Base-by-base conservation (phyloP, 2,329 filamentous ascomycete species). In the Curvularia hawaiiensis region DNA sequence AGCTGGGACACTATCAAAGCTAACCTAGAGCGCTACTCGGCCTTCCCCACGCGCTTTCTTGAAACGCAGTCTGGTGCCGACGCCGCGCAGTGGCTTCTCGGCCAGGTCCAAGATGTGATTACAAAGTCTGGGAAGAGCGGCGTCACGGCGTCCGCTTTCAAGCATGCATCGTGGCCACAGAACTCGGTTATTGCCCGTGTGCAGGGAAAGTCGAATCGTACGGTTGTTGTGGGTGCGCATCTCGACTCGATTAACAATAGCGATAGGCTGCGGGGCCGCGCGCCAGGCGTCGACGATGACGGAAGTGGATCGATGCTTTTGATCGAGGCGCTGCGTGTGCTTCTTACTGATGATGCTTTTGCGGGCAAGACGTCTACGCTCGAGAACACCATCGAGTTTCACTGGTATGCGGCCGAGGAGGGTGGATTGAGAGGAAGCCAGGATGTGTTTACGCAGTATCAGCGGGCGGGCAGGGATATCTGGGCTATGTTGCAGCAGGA, bases 401-500 rank as follows among this genome's bases (percentile, higher is more conserved):
- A 97, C 78, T 97, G 92, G 92, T 96, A 96, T 79, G 90, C 88
- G 47, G 92, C 91, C 16, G 92, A 96, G 75, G 92, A 96, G 77
- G 91, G 88, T 51, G 92, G 92, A 30, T 82, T 97, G 46, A 84
- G 96, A 4, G 92, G 92, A 52, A 92, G 89, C 70, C 91, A 96
- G 75, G 93, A 90, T 55, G 89, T 98, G 74, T 97, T 97, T 80
- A 82, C 84, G 39, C 78, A 84, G 11, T 97, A 97, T 72, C 88
- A 90, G 76, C 85, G 87, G 71, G 77, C 84, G n/a, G 83, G 84
- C 12, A 84, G 88, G 31, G 87, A 92, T 62, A 84, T 97, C 75
- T 95, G 93, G 80, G 93, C 93, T 24, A 97, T 98, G 93, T 84
- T 98, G 54, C 93, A 97, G 80, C 94, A 98, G 78, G 94, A 98